phyloP scores from a whole-genome alignment of 2,329 filamentous ascomycete species.

The Elsinoe ampelina region DNA sequence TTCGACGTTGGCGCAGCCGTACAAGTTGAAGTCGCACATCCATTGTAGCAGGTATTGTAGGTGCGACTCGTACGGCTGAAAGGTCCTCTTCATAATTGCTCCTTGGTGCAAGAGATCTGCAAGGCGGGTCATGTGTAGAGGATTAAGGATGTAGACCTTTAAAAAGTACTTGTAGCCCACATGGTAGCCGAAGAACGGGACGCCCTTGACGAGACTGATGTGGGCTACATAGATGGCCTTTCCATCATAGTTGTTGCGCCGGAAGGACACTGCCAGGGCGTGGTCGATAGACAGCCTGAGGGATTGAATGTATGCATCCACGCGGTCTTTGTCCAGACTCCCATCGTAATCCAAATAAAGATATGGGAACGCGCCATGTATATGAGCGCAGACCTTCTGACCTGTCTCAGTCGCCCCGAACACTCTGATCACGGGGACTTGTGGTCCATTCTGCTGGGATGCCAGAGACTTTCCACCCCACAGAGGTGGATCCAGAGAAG shows the following conservation, averaged over 20 bases:
- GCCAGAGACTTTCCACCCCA: slow-evolving; percentile 44
- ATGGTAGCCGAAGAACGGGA: slow-evolving; percentile 93
- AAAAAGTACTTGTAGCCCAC: slow-evolving; percentile 86
- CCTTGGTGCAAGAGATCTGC: slow-evolving; percentile 82
- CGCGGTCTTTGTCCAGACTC: slow-evolving; percentile 45
- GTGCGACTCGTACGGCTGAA: slow-evolving; percentile 93
- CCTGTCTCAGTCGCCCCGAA: slow-evolving; percentile 92
- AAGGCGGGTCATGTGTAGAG: slow-evolving; percentile 74
- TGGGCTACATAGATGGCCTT: slow-evolving; percentile 73
- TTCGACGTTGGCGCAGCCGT: slow-evolving; percentile 82
- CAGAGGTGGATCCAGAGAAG: slow-evolving; percentile 70
- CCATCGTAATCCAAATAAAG: slow-evolving; percentile 83
- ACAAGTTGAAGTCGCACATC: slow-evolving; percentile 97
- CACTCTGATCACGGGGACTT: slow-evolving; percentile 76
- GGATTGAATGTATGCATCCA: slow-evolving; percentile 64
- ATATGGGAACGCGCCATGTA: slow-evolving; percentile 93
- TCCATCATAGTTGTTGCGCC: slow-evolving; percentile 61
- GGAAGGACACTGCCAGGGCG: slow-evolving; percentile 77
- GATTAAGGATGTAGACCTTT: slow-evolving; percentile 91
- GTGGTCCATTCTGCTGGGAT: slow-evolving; percentile 54
- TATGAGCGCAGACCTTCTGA: slow-evolving; percentile 90
- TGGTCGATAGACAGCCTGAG: slow-evolving; percentile 85
- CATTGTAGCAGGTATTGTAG: slow-evolving; percentile 88
- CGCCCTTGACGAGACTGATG: slow-evolving; percentile 82
- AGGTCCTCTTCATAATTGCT: slow-evolving; percentile 68